phyloP scores from a whole-genome alignment of 306 rosid species.

The Elaeagnus macrophylla region DNA sequence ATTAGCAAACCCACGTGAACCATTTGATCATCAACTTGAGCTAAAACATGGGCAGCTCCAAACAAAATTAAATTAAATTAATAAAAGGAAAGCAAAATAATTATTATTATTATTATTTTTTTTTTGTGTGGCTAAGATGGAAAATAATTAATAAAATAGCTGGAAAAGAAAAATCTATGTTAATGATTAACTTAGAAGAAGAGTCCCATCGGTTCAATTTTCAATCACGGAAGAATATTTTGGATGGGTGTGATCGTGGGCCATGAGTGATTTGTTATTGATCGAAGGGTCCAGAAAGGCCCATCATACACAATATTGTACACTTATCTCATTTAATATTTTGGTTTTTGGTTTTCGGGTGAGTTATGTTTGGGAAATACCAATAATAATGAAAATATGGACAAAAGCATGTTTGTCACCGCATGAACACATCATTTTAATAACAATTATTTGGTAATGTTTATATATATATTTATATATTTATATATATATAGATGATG shows the following conservation, averaged over 20 bases:
- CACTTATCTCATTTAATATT: constrained; percentile 19
- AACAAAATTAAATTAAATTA: constrained; percentile 12
- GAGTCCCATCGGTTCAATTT: constrained; percentile 41
- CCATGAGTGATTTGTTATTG: constrained; percentile 21
- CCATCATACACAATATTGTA: constrained; percentile 16
- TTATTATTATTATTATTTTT: too few relatives aligned
- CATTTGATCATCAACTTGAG: constrained; percentile 24
- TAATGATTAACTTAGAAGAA: constrained; percentile 23
- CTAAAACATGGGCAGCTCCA: constrained; percentile 32
- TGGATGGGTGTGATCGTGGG: constrained; percentile 42
- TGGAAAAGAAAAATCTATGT: constrained; percentile 24
- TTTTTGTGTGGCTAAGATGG: too few relatives aligned
- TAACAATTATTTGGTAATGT: constrained; percentile 30
- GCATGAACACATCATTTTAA: constrained; percentile 26
- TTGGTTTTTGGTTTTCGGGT: constrained; percentile 20
- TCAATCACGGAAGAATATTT: constrained; percentile 33
- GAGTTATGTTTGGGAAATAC: constrained; percentile 25
- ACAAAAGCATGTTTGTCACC: constrained; percentile 51
- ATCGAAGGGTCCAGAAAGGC: constrained; percentile 23
- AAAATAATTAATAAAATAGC: constrained; percentile 9
- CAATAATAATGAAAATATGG: constrained; percentile 38
- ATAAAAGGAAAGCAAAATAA: background rate
- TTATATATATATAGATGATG: constrained; percentile 20
- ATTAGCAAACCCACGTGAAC: constrained; percentile 29
- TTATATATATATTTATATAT: background rate